A percentile compares a stretch with the other conserved stretches of the same genome.
phyloP scores from a whole-genome alignment of 306 rosid genomes.

The Sicyos baderoa region DNA sequence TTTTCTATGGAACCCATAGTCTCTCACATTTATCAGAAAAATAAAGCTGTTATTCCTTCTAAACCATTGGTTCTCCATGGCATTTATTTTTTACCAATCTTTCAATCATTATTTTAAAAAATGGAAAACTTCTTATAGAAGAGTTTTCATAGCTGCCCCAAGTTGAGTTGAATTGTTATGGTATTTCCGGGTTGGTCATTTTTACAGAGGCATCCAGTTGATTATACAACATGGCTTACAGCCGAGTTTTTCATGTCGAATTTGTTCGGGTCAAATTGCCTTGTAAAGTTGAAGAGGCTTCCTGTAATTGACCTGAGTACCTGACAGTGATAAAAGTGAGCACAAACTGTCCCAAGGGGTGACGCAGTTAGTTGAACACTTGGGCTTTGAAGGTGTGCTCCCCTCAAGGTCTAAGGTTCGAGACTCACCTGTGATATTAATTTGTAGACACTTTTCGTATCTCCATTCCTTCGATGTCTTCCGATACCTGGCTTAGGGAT shows the following conservation, averaged over 20 bases:
- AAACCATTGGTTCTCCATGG: background rate
- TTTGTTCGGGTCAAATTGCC: background rate
- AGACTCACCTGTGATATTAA: no score
- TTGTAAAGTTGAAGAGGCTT: no score
- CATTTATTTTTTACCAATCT: background rate
- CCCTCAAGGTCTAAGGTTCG: no score
- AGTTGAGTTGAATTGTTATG: background rate
- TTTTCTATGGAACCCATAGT: no score
- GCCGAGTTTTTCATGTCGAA: background rate
- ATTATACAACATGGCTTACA: background rate
- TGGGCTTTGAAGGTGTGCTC: no score
- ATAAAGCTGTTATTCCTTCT: background rate
- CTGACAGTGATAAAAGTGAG: no score
- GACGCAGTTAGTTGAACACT: no score
- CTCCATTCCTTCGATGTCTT: no score
- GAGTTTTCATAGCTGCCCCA: background rate
- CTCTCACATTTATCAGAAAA: background rate
- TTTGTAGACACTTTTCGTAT: no score
- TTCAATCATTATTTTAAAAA: background rate
- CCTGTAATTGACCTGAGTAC: no score
- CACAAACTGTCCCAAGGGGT: no score
- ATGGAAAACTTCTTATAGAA: background rate
- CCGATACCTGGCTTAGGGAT: no score
- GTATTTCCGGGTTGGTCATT: background rate
- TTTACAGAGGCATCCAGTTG: background rate